Percentiles rank a stretch among this genome's conserved stretches.
Evolutionary conservation across 2,329 filamentous ascomycete species (phyloP).

Genomic region (Penicillium sp.): DNA sequence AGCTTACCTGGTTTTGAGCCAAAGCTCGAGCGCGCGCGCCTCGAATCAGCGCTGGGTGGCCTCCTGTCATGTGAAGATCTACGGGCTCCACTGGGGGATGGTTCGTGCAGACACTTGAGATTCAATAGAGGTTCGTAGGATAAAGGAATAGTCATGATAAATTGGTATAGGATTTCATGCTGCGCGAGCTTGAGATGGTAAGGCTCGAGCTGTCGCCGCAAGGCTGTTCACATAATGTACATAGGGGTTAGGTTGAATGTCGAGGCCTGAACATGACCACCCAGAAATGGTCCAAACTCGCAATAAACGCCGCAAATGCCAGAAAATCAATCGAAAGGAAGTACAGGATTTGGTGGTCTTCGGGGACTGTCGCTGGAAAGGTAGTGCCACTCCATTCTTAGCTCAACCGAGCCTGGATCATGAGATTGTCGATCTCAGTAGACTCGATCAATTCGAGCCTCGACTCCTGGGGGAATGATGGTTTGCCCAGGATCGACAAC

Average conservation of each 20-base stretch:
- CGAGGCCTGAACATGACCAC: background rate
- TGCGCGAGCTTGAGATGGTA: background rate
- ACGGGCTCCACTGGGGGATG: constrained; percentile 5
- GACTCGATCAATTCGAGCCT: background rate
- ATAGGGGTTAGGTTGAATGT: background rate
- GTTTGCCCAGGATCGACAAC: background rate
- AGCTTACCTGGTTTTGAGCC: constrained; percentile 6
- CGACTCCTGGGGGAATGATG: too few relatives aligned
- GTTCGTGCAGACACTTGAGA: background rate
- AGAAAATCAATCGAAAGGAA: constrained; percentile 18
- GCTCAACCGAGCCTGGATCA: background rate
- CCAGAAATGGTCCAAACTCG: constrained; percentile 22
- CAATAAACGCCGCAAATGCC: constrained; percentile 33
- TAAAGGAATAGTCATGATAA: background rate
- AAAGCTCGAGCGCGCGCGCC: background rate
- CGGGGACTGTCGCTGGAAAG: background rate
- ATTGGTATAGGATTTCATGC: constrained; percentile 8
- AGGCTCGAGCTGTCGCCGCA: constrained; percentile 1
- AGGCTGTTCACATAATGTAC: constrained; percentile 13
- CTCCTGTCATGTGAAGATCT: constrained; percentile 9
- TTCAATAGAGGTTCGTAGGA: background rate
- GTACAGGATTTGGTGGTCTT: constrained; percentile 2
- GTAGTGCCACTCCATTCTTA: background rate
- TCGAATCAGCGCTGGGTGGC: background rate
- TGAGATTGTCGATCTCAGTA: background rate